phyloP scores from a whole-genome alignment of 169 alveolate genomes.

The Theileria orientalis region DNA sequence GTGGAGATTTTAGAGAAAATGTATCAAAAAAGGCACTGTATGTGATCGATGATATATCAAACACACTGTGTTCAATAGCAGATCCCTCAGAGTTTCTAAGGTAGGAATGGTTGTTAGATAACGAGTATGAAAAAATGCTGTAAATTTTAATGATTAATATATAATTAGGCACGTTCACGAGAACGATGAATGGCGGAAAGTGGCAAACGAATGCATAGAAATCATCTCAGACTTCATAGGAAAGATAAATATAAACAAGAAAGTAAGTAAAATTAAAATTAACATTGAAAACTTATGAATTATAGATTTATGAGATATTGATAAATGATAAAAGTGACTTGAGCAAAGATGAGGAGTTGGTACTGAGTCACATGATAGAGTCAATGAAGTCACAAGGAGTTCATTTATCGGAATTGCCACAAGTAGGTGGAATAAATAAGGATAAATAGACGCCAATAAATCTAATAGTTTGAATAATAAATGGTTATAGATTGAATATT shows the following conservation, averaged over 20 bases:
- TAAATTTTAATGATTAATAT: neutral
- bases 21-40: constrained; percentile 38
- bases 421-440: constrained; percentile 43
- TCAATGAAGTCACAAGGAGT: constrained; percentile 80
- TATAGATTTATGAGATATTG: constrained; percentile 62
- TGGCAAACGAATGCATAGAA: constrained; percentile 69
- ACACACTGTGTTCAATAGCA: constrained; percentile 71
- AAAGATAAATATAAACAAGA: constrained; percentile 64
- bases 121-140: too few species aligned
- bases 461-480: too few species aligned
- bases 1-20: neutral
- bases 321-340: constrained; percentile 18
- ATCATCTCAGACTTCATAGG: constrained; percentile 64
- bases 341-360: constrained; percentile 66
- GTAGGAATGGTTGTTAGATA: too few species aligned
- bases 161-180: constrained; percentile 66
- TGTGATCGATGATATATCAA: constrained; percentile 72
- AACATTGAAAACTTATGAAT: neutral
- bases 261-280: constrained; percentile 13
- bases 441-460: constrained; percentile 3
- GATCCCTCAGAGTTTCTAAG: constrained; percentile 71
- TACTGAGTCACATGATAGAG: constrained; percentile 69
- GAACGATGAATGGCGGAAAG: constrained; percentile 56
- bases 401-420: constrained; percentile 48
- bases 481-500: constrained; percentile 50